Conservation (phyloP, 148 eudicot species). For the Euryodendron excelsum region DNA sequence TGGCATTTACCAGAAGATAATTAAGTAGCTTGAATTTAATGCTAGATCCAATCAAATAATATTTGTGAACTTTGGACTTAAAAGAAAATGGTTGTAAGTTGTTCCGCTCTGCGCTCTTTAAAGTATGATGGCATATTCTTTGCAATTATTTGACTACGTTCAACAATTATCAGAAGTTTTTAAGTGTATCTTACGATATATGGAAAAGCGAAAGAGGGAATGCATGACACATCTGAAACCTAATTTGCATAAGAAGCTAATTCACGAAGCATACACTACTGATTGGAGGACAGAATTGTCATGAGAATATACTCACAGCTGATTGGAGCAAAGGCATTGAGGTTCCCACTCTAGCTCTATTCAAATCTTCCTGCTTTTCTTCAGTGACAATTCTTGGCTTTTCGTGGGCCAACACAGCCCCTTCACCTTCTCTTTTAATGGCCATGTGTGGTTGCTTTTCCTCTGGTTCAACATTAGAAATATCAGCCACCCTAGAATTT, state of each 20-base stretch:
- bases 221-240: neutral
- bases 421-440: slow-evolving; percentile 32
- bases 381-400: slow-evolving; percentile 27
- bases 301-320: slow-evolving; percentile 42
- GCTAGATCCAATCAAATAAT: neutral
- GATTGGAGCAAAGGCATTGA: slow-evolving; percentile 42
- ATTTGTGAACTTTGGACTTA: neutral
- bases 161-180: neutral
- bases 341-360: slow-evolving; percentile 33
- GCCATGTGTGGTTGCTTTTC: slow-evolving; percentile 14
- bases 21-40: neutral
- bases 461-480: slow-evolving; percentile 31
- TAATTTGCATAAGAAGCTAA: neutral
- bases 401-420: slow-evolving; percentile 27
- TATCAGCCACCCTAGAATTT: slow-evolving; percentile 41
- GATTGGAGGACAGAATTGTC: neutral
- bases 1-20: neutral
- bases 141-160: neutral
- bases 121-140: neutral
- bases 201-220: neutral
- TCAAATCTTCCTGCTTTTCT: slow-evolving; percentile 30
- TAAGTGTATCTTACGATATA: neutral
- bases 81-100: neutral
- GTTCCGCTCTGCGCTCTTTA: neutral
- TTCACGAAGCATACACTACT: neutral